Evolutionary conservation across 2,329 filamentous ascomycete genomes (phyloP), one percentile per base, ranked within the genome.

Genomic region (Herpotrichia juniperi): DNA sequence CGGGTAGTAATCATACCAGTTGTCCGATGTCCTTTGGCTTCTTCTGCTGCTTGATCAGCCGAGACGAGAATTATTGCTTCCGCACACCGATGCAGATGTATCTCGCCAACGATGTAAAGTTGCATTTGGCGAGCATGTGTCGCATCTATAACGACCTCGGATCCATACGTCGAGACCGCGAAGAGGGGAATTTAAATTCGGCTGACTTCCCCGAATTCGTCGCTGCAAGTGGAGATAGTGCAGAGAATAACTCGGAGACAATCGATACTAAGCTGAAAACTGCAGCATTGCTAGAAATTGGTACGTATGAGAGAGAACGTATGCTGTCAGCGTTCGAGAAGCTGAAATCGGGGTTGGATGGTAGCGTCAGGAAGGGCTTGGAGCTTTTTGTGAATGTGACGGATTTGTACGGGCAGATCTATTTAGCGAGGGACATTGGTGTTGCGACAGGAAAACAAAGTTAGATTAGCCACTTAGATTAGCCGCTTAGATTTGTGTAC

Each of bases 111-210:
- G 53, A 35, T 22, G 17, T 65, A 11, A 53, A 50, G 12, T 37
- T 54, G 12, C 61, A 63, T 48, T 48, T 69, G 8, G 57, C 64
- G 1, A 55, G 37, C 4, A 60, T 67, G 56, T 67, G 64, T 50
- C 57, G 66, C 1, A 43, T 52, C 58, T 67, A 68, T 42, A 71
- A 69, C 43, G 66, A 71, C 45, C 62, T 57, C 14, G 67, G 66
- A 1, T 66, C 58, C 10, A 19, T 56, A 2, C 37, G 39, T 7
- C 59, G 66, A 1, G 67, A 71, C 46, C 16, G 28, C 2, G 62
- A 58, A 1, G 74, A 76, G 46, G 26, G 34, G 1, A 58, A 60
- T 16, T 16, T 59, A 2, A 61, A 58, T 42, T 53, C 48, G 37
- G 6, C 54, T 14, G 42, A 61, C 26, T 57, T 58, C 25, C 32